phyloP scores from a whole-genome alignment of 78 protist genomes.

The Bodo saltans region DNA sequence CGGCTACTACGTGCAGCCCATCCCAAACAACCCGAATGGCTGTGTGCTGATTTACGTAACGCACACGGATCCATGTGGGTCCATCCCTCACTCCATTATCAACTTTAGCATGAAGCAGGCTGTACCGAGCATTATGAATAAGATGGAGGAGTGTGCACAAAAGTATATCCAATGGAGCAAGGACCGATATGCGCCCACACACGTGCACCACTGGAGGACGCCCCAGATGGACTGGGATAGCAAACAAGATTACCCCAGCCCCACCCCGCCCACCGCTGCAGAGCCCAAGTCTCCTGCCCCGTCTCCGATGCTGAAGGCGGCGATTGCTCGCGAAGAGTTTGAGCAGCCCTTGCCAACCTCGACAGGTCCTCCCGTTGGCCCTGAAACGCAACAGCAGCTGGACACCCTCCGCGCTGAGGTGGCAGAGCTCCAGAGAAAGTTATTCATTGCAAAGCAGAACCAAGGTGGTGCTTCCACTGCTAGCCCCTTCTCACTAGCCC shows the following conservation, averaged over 20 bases:
- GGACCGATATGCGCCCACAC: background rate
- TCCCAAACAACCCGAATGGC: background rate
- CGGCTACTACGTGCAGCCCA: constrained; percentile 3
- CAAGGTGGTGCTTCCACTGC: background rate
- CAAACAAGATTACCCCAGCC: background rate
- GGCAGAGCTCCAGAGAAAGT: background rate
- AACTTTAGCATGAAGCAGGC: background rate
- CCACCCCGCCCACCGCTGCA: background rate
- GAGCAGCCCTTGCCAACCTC: too few species aligned
- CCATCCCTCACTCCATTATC: background rate
- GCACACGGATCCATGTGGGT: constrained; percentile 19
- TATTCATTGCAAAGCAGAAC: background rate
- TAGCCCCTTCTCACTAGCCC: too few species aligned
- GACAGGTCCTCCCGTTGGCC: background rate
- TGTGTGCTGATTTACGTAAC: background rate
- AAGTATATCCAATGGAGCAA: background rate
- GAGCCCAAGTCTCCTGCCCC: background rate
- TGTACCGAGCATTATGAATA: background rate
- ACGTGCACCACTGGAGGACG: constrained; percentile 4
- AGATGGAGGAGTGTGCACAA: background rate
- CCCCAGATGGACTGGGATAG: background rate
- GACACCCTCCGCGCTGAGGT: too few species aligned
- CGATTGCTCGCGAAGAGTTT: too few species aligned
- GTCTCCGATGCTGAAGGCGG: too few species aligned
- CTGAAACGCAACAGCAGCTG: background rate